Percentiles rank a stretch among this genome's conserved stretches.
phyloP scores from a whole-genome alignment of 345 rosid species.

The Eucalyptus virginea region DNA sequence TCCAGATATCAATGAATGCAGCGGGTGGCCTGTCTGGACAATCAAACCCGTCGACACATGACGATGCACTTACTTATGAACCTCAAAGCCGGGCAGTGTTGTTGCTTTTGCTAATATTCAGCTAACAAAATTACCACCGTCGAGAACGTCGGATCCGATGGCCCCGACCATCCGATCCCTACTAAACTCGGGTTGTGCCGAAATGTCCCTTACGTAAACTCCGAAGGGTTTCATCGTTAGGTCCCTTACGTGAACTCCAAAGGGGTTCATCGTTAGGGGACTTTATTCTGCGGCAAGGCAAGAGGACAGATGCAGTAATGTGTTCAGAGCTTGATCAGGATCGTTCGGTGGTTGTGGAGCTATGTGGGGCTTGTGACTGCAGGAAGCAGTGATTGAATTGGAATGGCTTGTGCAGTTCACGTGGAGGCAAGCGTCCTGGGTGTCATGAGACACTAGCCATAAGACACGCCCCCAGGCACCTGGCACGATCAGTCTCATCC shows the following conservation, averaged over 20 bases:
- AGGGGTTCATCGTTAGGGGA: no score
- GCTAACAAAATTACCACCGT: not conserved
- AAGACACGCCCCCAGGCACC: no score
- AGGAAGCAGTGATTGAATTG: not conserved
- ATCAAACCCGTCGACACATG: not conserved
- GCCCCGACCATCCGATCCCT: not conserved
- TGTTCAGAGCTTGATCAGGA: not conserved
- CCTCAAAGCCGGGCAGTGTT: not conserved
- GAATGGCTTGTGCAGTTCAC: conserved; percentile 17
- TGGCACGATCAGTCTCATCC: not conserved
- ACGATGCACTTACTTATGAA: not conserved
- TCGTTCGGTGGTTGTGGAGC: not conserved
- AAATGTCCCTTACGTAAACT: not conserved
- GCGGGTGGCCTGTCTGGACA: not conserved
- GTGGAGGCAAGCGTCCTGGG: conserved; percentile 13
- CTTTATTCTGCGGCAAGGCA: not conserved
- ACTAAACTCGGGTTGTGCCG: not conserved
- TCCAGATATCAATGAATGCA: not conserved
- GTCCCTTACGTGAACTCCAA: not conserved
- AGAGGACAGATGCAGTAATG: not conserved
- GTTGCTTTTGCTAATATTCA: not conserved
- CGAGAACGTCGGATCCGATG: not conserved
- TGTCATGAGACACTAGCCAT: not conserved
- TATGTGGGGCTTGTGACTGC: not conserved
- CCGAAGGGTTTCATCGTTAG: no score